phyloP scores from a whole-genome alignment of 768 basidiomycete species.

The Hygrocybe punicea region DNA sequence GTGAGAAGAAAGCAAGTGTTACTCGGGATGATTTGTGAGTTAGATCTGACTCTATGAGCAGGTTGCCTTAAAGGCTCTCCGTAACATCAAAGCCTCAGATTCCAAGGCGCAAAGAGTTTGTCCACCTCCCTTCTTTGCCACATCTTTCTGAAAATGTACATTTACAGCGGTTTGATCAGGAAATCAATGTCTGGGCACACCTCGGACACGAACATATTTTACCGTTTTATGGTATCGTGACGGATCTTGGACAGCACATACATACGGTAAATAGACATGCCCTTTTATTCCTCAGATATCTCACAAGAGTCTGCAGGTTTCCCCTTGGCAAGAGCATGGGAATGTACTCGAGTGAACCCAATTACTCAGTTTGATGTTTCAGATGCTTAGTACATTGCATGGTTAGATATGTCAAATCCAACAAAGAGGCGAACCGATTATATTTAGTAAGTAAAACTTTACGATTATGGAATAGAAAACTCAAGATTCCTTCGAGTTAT shows the following conservation, averaged over 20 bases:
- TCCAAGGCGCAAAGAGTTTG: conserved; percentile 42
- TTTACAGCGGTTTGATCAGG: conserved; percentile 52
- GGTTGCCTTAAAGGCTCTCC: conserved; percentile 58
- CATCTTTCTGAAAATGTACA: not conserved
- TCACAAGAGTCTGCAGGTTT: conserved; percentile 39
- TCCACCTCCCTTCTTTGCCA: conserved; percentile 4
- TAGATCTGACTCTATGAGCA: conserved; percentile 18
- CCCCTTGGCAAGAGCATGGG: conserved; percentile 60
- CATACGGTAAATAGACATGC: conserved; percentile 40
- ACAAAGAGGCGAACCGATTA: conserved; percentile 39
- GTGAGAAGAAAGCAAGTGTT: conserved; percentile 44
- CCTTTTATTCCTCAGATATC: not conserved
- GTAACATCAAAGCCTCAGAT: conserved; percentile 45
- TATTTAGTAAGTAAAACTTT: conserved; percentile 37
- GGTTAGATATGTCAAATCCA: conserved; percentile 40
- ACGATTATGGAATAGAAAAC: not conserved
- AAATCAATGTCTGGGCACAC: conserved; percentile 52
- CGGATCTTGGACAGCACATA: conserved; percentile 48
- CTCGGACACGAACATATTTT: conserved; percentile 51
- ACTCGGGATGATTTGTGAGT: not conserved
- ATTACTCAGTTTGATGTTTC: conserved; percentile 1
- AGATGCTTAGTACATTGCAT: not conserved
- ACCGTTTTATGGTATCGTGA: conserved; percentile 56
- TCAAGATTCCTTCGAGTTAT: conserved; percentile 34
- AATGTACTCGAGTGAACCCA: conserved; percentile 49